Evolutionary conservation across 805 yeast species (phyloP).

Genomic region (Soucietia sequanensis): DNA sequence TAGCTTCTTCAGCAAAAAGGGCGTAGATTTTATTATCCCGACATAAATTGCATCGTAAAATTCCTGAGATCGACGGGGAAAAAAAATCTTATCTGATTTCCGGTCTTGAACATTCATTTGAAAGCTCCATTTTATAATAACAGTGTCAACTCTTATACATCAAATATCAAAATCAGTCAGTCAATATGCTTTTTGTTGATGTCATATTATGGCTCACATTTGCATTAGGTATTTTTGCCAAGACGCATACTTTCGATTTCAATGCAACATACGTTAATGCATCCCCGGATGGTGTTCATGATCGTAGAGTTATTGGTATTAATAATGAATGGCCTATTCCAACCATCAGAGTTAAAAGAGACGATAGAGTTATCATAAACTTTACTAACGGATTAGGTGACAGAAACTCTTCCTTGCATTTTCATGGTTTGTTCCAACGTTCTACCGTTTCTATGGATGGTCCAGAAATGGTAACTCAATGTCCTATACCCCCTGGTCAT

Average conservation of each 20-base stretch:
- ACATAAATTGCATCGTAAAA: too few species aligned
- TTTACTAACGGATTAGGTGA: slow-evolving; percentile 33
- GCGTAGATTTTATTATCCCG: too few species aligned
- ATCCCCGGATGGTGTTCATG: slow-evolving; percentile 56
- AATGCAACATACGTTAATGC: slow-evolving; percentile 39
- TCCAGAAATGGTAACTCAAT: slow-evolving; percentile 45
- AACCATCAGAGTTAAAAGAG: slow-evolving; percentile 31
- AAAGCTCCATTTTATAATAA: too few species aligned
- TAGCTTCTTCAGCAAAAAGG: too few species aligned
- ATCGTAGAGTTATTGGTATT: slow-evolving; percentile 56
- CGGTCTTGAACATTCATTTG: too few species aligned
- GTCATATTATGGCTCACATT: not conserved
- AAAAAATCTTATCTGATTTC: too few species aligned
- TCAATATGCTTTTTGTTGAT: slow-evolving; percentile 1
- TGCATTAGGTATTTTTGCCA: slow-evolving; percentile 12
- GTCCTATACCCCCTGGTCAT: slow-evolving; percentile 42
- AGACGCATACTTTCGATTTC: slow-evolving; percentile 34
- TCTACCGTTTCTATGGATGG: slow-evolving; percentile 45
- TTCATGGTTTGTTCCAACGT: slow-evolving; percentile 45
- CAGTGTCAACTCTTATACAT: too few species aligned
- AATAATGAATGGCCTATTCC: slow-evolving; percentile 50
- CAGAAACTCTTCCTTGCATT: slow-evolving; percentile 40
- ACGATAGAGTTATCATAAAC: slow-evolving; percentile 41
- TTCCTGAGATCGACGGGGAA: too few species aligned
- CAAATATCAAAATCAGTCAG: too few species aligned